phyloP scores from a whole-genome alignment of 1,284 basidiomycete species.

The Naganishia sp. region DNA sequence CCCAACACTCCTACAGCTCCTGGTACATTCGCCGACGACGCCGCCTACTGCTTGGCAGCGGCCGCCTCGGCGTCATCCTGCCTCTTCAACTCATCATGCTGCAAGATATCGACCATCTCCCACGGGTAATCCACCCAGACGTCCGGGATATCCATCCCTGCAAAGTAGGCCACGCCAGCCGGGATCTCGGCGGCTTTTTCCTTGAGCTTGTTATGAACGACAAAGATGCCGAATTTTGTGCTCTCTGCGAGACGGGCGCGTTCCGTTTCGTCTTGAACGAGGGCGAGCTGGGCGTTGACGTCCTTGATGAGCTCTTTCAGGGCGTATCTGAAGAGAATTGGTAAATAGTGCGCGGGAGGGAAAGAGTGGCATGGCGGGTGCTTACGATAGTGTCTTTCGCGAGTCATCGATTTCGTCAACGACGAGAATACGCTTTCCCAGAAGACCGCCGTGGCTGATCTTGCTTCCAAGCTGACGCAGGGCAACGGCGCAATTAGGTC shows the following conservation, averaged over 20 bases:
- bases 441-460: slow-evolving; percentile 57
- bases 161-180: slow-evolving; percentile 50
- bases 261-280: slow-evolving; percentile 64
- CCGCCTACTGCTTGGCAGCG: slow-evolving; percentile 12
- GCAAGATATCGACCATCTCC: slow-evolving; percentile 37
- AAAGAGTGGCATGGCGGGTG: slow-evolving; percentile 25
- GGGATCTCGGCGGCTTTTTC: slow-evolving; percentile 75
- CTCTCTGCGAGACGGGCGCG: slow-evolving; percentile 63
- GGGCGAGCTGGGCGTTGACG: slow-evolving; percentile 70
- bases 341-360: slow-evolving; percentile 22
- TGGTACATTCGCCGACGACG: background rate
- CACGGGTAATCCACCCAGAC: slow-evolving; percentile 56
- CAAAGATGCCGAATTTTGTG: slow-evolving; percentile 85
- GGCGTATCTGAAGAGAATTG: slow-evolving; percentile 66
- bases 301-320: slow-evolving; percentile 82
- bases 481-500: background rate
- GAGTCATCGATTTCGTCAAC: slow-evolving; percentile 95
- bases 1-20: background rate
- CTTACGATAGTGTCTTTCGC: slow-evolving; percentile 80
- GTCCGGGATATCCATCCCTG: slow-evolving; percentile 53
- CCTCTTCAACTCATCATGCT: slow-evolving; percentile 35
- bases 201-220: slow-evolving; percentile 77
- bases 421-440: slow-evolving; percentile 78
- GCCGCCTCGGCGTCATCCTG: slow-evolving; percentile 30
- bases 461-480: slow-evolving; percentile 46